Percentiles rank a stretch among this genome's conserved stretches.
Conservation (phyloP, 1,284 basidiomycete genomes). For the Taiwanofungus camphoratus region DNA sequence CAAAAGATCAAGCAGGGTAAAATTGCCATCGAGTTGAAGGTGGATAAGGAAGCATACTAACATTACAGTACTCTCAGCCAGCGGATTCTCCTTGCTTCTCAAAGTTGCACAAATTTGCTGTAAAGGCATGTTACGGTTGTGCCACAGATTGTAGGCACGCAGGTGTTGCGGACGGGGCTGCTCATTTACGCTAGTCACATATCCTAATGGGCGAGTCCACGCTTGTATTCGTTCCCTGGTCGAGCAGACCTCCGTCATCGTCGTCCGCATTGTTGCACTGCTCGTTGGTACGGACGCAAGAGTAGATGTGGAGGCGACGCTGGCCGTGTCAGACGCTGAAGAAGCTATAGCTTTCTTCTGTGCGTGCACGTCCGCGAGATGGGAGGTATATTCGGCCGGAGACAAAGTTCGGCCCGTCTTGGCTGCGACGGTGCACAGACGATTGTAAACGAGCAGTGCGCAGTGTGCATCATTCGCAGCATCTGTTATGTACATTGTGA, state of each 20-base stretch:
- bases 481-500: slow-evolving; percentile 33
- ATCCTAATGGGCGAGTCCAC: not conserved
- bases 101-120: slow-evolving; percentile 44
- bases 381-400: slow-evolving; percentile 25
- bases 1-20: too few relatives aligned
- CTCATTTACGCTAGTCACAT: slow-evolving; percentile 1
- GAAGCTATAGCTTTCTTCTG: slow-evolving; percentile 2
- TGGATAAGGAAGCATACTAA: slow-evolving; percentile 26
- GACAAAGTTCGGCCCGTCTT: slow-evolving; percentile 24
- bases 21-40: too few relatives aligned
- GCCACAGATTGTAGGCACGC: slow-evolving; percentile 56
- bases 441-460: slow-evolving; percentile 42
- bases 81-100: slow-evolving; percentile 35
- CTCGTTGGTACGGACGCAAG: not conserved
- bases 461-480: slow-evolving; percentile 60
- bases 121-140: slow-evolving; percentile 35
- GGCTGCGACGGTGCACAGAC: slow-evolving; percentile 34
- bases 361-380: slow-evolving; percentile 18
- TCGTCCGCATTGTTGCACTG: too few relatives aligned
- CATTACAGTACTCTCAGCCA: slow-evolving; percentile 54
- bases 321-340: not conserved
- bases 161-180: slow-evolving; percentile 38
- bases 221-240: too few relatives aligned
- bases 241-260: too few relatives aligned
- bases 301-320: not conserved